Evolutionary conservation across 2,329 filamentous ascomycete genomes (phyloP), one percentile per base, ranked within the genome.

Genomic region (Pseudogymnoascus sp.): DNA sequence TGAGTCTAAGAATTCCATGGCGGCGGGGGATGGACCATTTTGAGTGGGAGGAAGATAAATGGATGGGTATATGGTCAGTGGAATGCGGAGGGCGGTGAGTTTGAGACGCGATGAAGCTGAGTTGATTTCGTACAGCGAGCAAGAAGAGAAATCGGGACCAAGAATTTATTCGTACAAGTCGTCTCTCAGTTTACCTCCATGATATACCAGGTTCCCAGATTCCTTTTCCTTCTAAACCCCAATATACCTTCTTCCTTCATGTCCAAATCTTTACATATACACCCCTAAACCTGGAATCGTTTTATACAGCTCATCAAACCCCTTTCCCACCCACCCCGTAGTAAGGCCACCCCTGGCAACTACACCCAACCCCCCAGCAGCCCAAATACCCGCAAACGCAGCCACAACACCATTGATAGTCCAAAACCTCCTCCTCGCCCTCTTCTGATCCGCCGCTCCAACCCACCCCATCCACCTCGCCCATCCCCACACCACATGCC

Each of bases 401-500:
- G 81, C 78, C 0, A 83, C 83, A 62, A 86, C 74, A 0, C 81
- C 87, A 72, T 96, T 91, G 63, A 96, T 80, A 1, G 79, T 75
- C 77, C 90, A 85, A 85, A 89, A 89, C 69, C 84, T 83, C 71
- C 85, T 82, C 72, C 87, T 86, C 80, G 80, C 70, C 75, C 77
- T 70, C 63, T 78, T 83, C 66, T 85, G 83, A 7, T 80, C 72
- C 0, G 71, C 64, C 73, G 77, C 78, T 72, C 79, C 72, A 70
- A 75, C 73, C 56, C 83, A 78, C 0, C 86, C 86, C 65, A 93
- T 77, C 89, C 91, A 97, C 74, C 85, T 88, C n/a, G 91, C 90
- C 76, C 86, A 85, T 2, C 93, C 93, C 85, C 91, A 96, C 7
- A 90, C 84, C 73, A 93, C 86, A 77, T 97, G 93, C 65, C 87